Percentiles rank a stretch among this genome's conserved stretches.
phyloP scores from a whole-genome alignment of 495 filamentous ascomycete species.

The Paragyromitra xinjiangensis region DNA sequence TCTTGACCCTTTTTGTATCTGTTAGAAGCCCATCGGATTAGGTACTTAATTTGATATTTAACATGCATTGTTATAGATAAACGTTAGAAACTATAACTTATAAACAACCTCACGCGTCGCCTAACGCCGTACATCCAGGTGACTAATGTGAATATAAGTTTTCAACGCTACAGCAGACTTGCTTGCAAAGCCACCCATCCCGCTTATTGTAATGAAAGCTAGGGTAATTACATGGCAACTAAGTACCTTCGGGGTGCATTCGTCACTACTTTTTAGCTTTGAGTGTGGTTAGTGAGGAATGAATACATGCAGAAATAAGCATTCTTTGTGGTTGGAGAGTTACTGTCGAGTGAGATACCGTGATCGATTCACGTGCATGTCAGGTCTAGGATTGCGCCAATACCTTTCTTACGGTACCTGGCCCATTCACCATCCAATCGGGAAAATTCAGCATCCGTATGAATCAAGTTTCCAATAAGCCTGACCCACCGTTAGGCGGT shows the following conservation, averaged over 20 bases:
- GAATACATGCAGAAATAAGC: not conserved
- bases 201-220: too few relatives aligned
- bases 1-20: not conserved
- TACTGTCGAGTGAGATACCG: slow-evolving; percentile 6
- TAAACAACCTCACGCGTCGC: not conserved
- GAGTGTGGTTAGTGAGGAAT: too few relatives aligned
- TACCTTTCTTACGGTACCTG: not conserved
- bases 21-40: not conserved
- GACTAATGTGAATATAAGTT: not conserved
- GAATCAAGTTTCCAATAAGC: not conserved
- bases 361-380: not conserved
- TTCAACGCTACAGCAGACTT: not conserved
- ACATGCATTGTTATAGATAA: not conserved
- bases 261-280: too few relatives aligned
- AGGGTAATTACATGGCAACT: too few relatives aligned
- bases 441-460: slow-evolving; percentile 6
- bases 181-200: not conserved
- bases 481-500: not conserved
- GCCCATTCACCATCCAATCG: slow-evolving; percentile 1
- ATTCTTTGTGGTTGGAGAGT: not conserved
- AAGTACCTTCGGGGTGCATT: too few relatives aligned
- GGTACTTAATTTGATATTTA: not conserved
- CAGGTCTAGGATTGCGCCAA: not conserved
- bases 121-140: not conserved
- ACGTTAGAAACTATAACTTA: not conserved